Percentiles rank a stretch among this genome's conserved stretches.
phyloP scores from a whole-genome alignment of 2,329 filamentous ascomycete species.

The Cyphellophora europaea region DNA sequence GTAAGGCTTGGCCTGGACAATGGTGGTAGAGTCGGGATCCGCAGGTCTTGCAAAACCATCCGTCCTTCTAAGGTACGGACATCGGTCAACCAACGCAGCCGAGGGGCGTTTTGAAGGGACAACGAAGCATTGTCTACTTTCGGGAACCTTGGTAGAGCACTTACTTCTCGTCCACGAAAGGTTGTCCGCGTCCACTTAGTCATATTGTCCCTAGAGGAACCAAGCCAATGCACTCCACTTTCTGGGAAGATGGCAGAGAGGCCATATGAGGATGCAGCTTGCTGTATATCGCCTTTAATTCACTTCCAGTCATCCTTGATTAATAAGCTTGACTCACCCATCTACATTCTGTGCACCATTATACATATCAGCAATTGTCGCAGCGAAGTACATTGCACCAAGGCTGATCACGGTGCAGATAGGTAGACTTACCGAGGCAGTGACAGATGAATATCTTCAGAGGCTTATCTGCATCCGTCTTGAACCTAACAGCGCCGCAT shows the following conservation, averaged over 20 bases:
- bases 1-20: constrained; percentile 49
- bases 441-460: constrained; percentile 63
- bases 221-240: constrained; percentile 43
- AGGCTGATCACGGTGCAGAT: too few species aligned
- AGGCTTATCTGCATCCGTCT: constrained; percentile 50
- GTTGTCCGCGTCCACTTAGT: constrained; percentile 43
- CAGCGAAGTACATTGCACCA: neutral
- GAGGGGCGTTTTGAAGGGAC: too few species aligned
- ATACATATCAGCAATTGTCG: neutral
- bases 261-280: constrained; percentile 52
- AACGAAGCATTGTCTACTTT: too few species aligned
- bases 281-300: neutral
- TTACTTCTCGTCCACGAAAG: constrained; percentile 45
- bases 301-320: neutral
- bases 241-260: constrained; percentile 60
- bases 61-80: too few species aligned
- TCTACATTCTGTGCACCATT: constrained; percentile 42
- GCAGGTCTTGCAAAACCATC: constrained; percentile 59
- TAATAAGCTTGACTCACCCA: constrained; percentile 22
- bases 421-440: constrained; percentile 35
- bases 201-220: constrained; percentile 11
- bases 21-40: constrained; percentile 57
- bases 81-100: too few species aligned
- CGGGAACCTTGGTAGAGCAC: too few species aligned
- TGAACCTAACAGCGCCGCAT: constrained; percentile 55